These are phyloP conservation scores for Lanmaoa rubissima DNA, from an alignment of 768 basidiomycete species.

Conservation along the genomic window DNA sequence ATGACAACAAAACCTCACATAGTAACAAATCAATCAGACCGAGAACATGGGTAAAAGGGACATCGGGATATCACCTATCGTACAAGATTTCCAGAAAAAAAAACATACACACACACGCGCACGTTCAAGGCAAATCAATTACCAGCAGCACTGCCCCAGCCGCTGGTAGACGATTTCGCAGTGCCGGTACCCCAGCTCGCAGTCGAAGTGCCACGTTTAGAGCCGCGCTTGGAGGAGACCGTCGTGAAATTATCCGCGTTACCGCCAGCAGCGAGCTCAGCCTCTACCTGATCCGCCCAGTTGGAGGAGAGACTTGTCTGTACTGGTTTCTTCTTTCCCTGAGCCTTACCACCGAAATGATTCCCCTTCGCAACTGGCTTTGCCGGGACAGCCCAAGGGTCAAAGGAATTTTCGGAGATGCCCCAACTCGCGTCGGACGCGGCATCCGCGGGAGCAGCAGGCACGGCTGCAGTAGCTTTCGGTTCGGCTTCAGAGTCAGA, in stretches of 20 bases:
- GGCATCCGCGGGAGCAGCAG: constrained; percentile 1
- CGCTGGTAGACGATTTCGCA: constrained; percentile 21
- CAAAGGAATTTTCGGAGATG: constrained; percentile 13
- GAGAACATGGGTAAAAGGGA: background rate
- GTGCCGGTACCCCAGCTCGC: constrained; percentile 6
- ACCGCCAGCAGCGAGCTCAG: constrained; percentile 5
- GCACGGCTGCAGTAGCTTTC: background rate
- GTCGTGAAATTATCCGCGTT: background rate
- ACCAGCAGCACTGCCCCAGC: constrained; percentile 29
- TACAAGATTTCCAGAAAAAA: background rate
- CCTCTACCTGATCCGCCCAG: constrained; percentile 33
- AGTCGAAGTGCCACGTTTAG: constrained; percentile 15
- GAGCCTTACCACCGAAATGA: background rate
- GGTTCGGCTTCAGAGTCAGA: constrained; percentile 14
- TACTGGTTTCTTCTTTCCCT: constrained; percentile 8
- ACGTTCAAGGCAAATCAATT: constrained; percentile 1
- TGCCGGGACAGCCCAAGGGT: constrained; percentile 21
- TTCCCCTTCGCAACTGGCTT: constrained; percentile 10
- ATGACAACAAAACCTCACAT: background rate
- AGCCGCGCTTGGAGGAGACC: constrained; percentile 12
- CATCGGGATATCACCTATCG: background rate
- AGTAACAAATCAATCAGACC: constrained; percentile 1
- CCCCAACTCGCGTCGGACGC: constrained; percentile 25
- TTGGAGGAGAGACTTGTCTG: constrained; percentile 3
- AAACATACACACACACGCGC: no score